Conservation (phyloP, 192 early-diverging fungal genomes). For the Lobulomyces angularis region DNA sequence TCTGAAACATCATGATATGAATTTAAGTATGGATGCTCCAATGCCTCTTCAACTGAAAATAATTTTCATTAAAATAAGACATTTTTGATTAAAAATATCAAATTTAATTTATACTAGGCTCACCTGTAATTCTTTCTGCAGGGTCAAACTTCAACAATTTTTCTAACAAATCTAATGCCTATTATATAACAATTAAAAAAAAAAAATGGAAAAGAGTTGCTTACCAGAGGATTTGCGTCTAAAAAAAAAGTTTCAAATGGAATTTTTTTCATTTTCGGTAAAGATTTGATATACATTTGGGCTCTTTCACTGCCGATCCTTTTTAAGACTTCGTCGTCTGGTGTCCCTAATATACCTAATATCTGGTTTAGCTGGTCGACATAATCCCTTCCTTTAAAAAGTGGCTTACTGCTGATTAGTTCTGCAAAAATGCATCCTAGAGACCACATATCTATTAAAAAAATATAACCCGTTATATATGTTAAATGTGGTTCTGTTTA, state of each 20-base stretch:
- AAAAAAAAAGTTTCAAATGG: conserved; percentile 82
- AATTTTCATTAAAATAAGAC: too few species aligned
- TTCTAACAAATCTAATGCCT: conserved; percentile 82
- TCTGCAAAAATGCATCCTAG: conserved; percentile 10
- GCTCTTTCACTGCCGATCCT: conserved; percentile 89
- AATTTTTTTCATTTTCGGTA: conserved; percentile 80
- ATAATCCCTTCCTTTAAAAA: conserved; percentile 19
- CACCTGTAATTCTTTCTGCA: conserved; percentile 73
- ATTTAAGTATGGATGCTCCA: conserved; percentile 84
- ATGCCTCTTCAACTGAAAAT: conserved; percentile 85
- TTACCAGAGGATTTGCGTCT: conserved; percentile 56
- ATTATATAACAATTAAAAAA: conserved; percentile 14
- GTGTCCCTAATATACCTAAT: conserved; percentile 84
- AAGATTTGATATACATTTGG: conserved; percentile 84
- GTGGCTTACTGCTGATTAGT: background rate
- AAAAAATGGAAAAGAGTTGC: background rate
- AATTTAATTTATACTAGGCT: too few species aligned
- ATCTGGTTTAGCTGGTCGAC: conserved; percentile 99
- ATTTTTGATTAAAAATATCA: too few species aligned
- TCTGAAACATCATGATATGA: conserved; percentile 84
- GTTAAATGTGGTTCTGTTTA: too few species aligned
- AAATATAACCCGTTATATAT: too few species aligned
- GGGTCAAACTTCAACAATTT: conserved; percentile 88
- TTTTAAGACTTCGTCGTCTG: conserved; percentile 73
- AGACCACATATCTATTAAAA: conserved; percentile 13